phyloP scores from a whole-genome alignment of 2,329 filamentous ascomycete genomes.

The Colletotrichum caudatum region DNA sequence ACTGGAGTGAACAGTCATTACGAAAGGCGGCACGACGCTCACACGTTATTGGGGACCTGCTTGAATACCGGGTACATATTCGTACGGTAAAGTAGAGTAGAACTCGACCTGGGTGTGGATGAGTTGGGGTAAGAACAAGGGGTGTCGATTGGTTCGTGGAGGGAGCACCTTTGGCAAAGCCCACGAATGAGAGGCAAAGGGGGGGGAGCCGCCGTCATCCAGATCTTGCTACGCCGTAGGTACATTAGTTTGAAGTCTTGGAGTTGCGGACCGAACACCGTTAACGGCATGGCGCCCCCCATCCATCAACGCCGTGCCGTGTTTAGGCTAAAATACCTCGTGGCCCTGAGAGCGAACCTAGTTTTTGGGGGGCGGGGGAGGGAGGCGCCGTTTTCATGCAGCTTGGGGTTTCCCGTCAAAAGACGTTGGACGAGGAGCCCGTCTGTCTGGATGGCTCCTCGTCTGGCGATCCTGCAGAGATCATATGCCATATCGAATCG shows the following conservation, averaged over 20 bases:
- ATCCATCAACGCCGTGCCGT: conserved; percentile 37
- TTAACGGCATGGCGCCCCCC: conserved; percentile 37
- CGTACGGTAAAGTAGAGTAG: not conserved
- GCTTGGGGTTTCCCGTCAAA: not conserved
- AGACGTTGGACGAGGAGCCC: not conserved
- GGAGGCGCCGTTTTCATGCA: conserved; percentile 16
- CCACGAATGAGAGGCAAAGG: conserved; percentile 34
- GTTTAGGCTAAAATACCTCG: conserved; percentile 40
- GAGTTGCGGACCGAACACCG: conserved; percentile 42
- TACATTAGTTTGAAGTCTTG: conserved; percentile 24
- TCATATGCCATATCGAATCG: not conserved
- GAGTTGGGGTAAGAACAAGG: conserved; percentile 41
- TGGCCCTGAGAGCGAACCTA: conserved; percentile 34
- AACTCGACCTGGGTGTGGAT: conserved; percentile 27
- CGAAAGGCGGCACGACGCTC: not conserved
- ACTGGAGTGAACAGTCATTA: not conserved
- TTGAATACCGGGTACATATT: not conserved
- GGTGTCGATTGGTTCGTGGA: conserved; percentile 34
- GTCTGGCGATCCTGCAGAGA: not conserved
- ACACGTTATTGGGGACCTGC: not conserved
- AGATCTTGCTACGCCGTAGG: conserved; percentile 24
- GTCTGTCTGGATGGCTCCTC: not conserved
- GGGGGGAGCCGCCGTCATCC: not conserved
- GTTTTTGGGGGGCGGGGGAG: conserved; percentile 35
- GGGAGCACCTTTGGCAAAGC: conserved; percentile 21